Evolutionary conservation across 164 flowering plant genomes (phyloP), one percentile per base, ranked within the genome.

Genomic region (Dillenia suffruticosa): DNA sequence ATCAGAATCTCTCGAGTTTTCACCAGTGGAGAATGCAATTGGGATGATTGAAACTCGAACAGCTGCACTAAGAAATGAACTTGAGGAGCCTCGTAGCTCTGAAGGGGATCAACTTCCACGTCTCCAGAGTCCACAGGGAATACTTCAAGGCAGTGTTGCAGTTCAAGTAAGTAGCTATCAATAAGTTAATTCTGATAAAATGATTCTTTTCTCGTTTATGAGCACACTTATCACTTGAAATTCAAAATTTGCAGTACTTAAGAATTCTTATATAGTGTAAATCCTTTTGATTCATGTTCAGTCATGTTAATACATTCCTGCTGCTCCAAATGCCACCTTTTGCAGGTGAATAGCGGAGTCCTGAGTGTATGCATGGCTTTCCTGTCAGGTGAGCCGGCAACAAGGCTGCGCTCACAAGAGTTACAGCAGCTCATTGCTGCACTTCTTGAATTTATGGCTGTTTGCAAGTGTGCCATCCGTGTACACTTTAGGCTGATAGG

Each of bases 41-140:
- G 99, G 99, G 56, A 94, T 94, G 99, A 94, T 94, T 61, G 99
- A 94, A 78, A 94, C 97, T 22, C 79, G 99, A 47, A 94, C 99
- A 26, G 94, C 96, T 71, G 97, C 99, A 9, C 61, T 94, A 49
- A 69, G 97, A 40, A 89, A 89, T 75, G 99, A 92, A 69, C 99
- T 94, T 62, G 99, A 94, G 70, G 99, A 91, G 78, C 99, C 99
- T 51, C 96, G 96, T 57, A 89, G 96, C 75, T 86, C 97, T 51
- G 99, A 94, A 65, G 99, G 96, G 8, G 99, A 94, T 74, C 99
- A 92, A 69, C 96, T 94, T 47, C 99, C 97, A 55, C 92, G 99
- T 16, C 88, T 94, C 44, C 97, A 94, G 72, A 87, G 96, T 75
- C 78, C 92, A 14, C 99, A 94, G 72, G 88, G 99, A 70, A 94